These are phyloP conservation scores for Globisporangium solare DNA, from an alignment of 352 stramenopile species.

Conservation along the genomic window DNA sequence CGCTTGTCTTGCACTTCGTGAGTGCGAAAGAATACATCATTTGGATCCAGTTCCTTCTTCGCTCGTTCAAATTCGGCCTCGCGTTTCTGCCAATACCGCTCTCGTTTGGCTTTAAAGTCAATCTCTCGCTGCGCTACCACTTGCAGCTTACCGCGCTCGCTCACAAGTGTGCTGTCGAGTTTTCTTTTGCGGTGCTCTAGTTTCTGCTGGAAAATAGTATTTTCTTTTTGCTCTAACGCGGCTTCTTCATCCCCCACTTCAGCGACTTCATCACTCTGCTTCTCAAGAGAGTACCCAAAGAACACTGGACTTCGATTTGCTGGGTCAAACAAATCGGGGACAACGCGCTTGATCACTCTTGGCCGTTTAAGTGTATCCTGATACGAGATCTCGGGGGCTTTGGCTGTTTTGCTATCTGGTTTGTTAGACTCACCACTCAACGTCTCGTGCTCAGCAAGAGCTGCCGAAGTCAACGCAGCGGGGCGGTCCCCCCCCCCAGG, in stretches of 20 bases:
- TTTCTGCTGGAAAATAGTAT: slow-evolving; percentile 47
- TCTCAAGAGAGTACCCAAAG: slow-evolving; percentile 62
- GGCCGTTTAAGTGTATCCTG: slow-evolving; percentile 36
- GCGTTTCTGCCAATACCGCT: slow-evolving; percentile 61
- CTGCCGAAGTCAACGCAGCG: slow-evolving; percentile 4
- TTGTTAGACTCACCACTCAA: not conserved
- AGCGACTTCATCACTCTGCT: slow-evolving; percentile 32
- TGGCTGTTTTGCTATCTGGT: slow-evolving; percentile 5
- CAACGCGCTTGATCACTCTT: slow-evolving; percentile 39
- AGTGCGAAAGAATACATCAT: slow-evolving; percentile 72
- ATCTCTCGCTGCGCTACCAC: slow-evolving; percentile 39
- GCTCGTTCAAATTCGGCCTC: slow-evolving; percentile 57
- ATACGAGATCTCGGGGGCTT: slow-evolving; percentile 15
- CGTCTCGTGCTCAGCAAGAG: slow-evolving; percentile 18
- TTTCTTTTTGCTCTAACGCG: slow-evolving; percentile 29
- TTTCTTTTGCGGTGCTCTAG: slow-evolving; percentile 30
- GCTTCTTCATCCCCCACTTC: slow-evolving; percentile 29
- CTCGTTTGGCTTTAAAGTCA: slow-evolving; percentile 40
- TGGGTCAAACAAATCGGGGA: slow-evolving; percentile 44
- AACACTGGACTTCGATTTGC: slow-evolving; percentile 50
- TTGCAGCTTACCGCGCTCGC: slow-evolving; percentile 60
- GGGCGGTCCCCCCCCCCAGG: not conserved
- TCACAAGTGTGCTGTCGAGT: slow-evolving; percentile 26
- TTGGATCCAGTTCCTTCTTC: slow-evolving; percentile 71
- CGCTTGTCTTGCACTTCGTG: slow-evolving; percentile 59